phyloP scores from a whole-genome alignment of 257 asterid species.

The Henckelia pumila region DNA sequence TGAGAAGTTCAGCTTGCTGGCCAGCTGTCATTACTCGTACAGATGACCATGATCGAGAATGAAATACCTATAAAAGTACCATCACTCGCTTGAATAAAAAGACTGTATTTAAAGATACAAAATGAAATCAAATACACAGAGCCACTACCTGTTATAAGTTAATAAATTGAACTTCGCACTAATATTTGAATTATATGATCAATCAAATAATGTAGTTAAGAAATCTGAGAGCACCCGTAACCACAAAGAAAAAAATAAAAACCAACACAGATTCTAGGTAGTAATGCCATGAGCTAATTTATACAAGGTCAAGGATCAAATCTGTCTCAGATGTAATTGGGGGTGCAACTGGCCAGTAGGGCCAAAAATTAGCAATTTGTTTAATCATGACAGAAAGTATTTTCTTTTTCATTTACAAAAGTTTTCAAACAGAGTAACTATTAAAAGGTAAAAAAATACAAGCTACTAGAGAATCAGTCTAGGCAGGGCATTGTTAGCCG shows the following conservation, averaged over 20 bases:
- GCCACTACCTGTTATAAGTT: slow-evolving; percentile 11
- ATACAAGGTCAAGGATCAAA: slow-evolving; percentile 17
- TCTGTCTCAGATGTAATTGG: not conserved
- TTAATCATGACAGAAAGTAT: too few relatives aligned
- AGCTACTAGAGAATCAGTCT: not conserved
- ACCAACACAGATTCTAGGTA: slow-evolving; percentile 15
- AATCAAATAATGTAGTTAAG: slow-evolving; percentile 9
- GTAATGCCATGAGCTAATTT: slow-evolving; percentile 1
- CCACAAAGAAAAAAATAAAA: not conserved
- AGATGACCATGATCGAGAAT: slow-evolving; percentile 70
- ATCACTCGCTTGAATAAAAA: slow-evolving; percentile 25
- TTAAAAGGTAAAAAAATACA: not conserved
- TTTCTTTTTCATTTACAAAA: not conserved
- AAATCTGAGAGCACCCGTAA: not conserved
- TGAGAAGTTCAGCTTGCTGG: slow-evolving; percentile 72
- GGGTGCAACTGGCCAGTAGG: too few relatives aligned
- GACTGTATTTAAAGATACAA: slow-evolving; percentile 4
- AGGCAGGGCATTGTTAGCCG: too few relatives aligned
- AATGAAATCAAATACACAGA: slow-evolving; percentile 9
- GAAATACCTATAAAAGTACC: slow-evolving; percentile 54
- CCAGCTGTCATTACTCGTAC: slow-evolving; percentile 66
- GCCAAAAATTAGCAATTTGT: too few relatives aligned
- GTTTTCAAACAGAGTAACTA: not conserved
- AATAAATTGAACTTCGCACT: not conserved
- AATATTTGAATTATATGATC: slow-evolving; percentile 19